Base-by-base conservation (phyloP, 2,329 filamentous ascomycete genomes). In the Trichocomaceae sp. region DNA sequence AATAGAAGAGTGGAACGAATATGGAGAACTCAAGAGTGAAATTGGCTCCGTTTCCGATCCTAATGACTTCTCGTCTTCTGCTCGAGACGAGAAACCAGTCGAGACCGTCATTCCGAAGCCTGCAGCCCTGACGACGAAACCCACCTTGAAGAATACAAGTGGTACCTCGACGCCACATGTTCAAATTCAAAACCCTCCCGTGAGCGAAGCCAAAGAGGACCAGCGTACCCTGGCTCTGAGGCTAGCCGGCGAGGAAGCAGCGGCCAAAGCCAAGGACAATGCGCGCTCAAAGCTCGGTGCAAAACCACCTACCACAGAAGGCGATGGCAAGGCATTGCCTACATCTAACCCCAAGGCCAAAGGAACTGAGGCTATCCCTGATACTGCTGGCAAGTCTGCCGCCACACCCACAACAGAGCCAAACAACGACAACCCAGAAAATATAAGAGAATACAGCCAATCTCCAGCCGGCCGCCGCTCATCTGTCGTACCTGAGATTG, bases 1-100 rank as follows among this genome's bases (percentile, higher is more conserved):
- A 72, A 84, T 97, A 60, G 93, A 99, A 74, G 93, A 99, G 69
- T 97, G 92, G 93, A 99, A 99, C 76, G 93, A 99, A 71, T 96
- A 95, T 72, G 90, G 90, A 72, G 92, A 97, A 74, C 82, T 99
- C 58, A 90, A 90, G 71, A 83, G 92, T 72, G 87, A 92, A 64
- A 83, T 97, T 63, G 78, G 78, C 44, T 73, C 64, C 53, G 64
- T 69, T 47, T 57, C 65, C 64, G 69, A 71, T 52, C 58, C 71
- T 26, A 64, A 67, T 47, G 62, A 63, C 31, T 64, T 69, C 54
- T 62, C 64, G 1, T 58, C 63, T 10, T 47, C 65, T 39, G 55
- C 60, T 39, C 39, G 26, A n/a, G 67, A 62, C 23, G 58, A 61
- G 52, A 55, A 63, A 15, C 55, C 64, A 17, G 55, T 61, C 4